phyloP scores from a whole-genome alignment of 2,329 filamentous ascomycete species.

The Zymoseptoria crescenta region DNA sequence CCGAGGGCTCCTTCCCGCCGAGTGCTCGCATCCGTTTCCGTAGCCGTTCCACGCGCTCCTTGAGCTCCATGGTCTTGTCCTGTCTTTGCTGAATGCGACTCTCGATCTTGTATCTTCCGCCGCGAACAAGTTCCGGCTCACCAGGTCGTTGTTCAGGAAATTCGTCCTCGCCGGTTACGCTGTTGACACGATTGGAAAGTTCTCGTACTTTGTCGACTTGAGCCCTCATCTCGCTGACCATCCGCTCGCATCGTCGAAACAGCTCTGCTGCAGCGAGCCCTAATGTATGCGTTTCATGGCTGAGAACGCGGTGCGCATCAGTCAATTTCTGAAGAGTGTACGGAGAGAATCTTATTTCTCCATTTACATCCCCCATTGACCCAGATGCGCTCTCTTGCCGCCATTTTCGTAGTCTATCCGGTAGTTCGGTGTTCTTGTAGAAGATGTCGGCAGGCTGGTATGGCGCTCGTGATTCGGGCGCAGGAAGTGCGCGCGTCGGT shows the following conservation, averaged over 20 bases:
- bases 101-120: constrained; percentile 45
- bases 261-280: constrained; percentile 64
- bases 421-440: constrained; percentile 49
- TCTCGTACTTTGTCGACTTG: constrained; percentile 61
- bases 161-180: constrained; percentile 53
- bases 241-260: constrained; percentile 60
- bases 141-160: constrained; percentile 36
- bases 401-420: constrained; percentile 34
- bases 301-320: constrained; percentile 63
- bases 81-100: constrained; percentile 49
- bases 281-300: constrained; percentile 60
- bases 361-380: constrained; percentile 49
- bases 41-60: constrained; percentile 53
- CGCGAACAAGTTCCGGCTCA: constrained; percentile 17
- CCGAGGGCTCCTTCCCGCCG: constrained; percentile 50
- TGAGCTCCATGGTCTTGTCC: constrained; percentile 50
- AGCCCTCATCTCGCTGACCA: constrained; percentile 59
- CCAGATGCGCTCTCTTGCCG: constrained; percentile 12
- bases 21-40: constrained; percentile 42
- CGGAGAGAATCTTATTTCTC: constrained; percentile 62
- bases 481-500: constrained; percentile 25
- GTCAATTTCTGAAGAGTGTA: constrained; percentile 65
- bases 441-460: constrained; percentile 48
- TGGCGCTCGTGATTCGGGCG: constrained; percentile 54
- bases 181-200: constrained; percentile 58